These are phyloP conservation scores for Lumnitzera littorea DNA, from an alignment of 345 rosid species.

Conservation along the genomic window DNA sequence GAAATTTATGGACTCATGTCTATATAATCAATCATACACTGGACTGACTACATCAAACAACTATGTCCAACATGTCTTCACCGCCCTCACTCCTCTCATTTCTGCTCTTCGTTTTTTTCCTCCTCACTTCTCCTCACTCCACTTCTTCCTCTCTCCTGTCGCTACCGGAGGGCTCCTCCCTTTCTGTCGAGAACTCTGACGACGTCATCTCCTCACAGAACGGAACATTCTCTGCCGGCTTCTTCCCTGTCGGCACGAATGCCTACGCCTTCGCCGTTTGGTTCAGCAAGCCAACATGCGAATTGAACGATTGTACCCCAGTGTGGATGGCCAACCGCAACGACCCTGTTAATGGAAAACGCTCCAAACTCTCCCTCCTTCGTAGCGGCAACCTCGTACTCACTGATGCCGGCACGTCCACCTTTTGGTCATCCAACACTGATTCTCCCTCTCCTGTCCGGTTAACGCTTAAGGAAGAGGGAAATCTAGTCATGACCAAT, in stretches of 20 bases:
- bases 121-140: neutral
- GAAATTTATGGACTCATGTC: too few species aligned
- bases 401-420: constrained; percentile 15
- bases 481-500: constrained; percentile 21
- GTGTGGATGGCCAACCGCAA: constrained; percentile 44
- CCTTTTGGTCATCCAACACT: constrained; percentile 17
- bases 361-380: constrained; percentile 22
- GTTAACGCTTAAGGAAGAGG: constrained; percentile 12
- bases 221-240: constrained; percentile 23
- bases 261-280: constrained; percentile 7
- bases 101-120: neutral
- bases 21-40: too few species aligned
- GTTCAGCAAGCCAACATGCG: constrained; percentile 9
- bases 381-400: constrained; percentile 15
- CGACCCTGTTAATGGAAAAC: constrained; percentile 30
- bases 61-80: neutral
- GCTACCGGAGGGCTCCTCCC: constrained; percentile 15
- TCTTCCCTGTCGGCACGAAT: constrained; percentile 21
- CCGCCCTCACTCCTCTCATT: neutral
- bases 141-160: constrained; percentile 1
- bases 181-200: constrained; percentile 15
- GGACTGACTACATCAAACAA: too few species aligned
- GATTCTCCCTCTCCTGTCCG: neutral
- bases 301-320: constrained; percentile 4
- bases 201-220: constrained; percentile 15